Evolutionary conservation across 2,329 filamentous ascomycete genomes (phyloP), one percentile per base, ranked within the genome.

Genomic region (Zopfia rhizophila): DNA sequence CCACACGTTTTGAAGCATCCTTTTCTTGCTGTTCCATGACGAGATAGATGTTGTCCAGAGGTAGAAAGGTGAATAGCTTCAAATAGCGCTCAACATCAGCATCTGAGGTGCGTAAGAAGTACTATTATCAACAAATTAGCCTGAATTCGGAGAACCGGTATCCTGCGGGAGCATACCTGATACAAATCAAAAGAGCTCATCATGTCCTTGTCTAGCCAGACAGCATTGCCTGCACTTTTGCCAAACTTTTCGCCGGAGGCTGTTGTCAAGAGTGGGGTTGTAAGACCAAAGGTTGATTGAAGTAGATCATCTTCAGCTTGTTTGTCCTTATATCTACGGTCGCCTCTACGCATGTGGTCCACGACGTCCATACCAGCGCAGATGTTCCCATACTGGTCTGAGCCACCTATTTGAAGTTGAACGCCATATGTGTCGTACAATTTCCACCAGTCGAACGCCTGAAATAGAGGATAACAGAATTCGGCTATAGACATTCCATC

Each of bases 341-440:
- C n/a, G n/a, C n/a, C n/a, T n/a, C n/a, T n/a, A 80, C 41, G 87
- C 82, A 93, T 85, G 42, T 86, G 79, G 70, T 92, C 93, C 61
- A 97, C 82, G 3, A 89, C 84, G 49, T 97, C 90, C 65, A 94
- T 87, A 36, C 94, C 94, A 10, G 92, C 86, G 19, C 95, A 82
- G 55, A 99, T 97, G 73, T 99, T 99, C 53, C 94, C 94, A 68
- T 88, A 97, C 74, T 99, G 94, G 68, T 99, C 94, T 5, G 91
- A 91, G 27, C 94, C 94, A 46, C 94, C 94, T 39, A 99, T 90
- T 73, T 99, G 91, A 68, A 97, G 82, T 65, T 92, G 87, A 7
- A 91, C 80, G 35, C 82, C 79, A 38, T 80, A 82, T 17, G 80
- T 78, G 33, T 83, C 80, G 72, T 89, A 95, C 75, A 97, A 82